Evolutionary conservation across 768 basidiomycete species (phyloP).

Genomic region (Multifurca ochricompacta): DNA sequence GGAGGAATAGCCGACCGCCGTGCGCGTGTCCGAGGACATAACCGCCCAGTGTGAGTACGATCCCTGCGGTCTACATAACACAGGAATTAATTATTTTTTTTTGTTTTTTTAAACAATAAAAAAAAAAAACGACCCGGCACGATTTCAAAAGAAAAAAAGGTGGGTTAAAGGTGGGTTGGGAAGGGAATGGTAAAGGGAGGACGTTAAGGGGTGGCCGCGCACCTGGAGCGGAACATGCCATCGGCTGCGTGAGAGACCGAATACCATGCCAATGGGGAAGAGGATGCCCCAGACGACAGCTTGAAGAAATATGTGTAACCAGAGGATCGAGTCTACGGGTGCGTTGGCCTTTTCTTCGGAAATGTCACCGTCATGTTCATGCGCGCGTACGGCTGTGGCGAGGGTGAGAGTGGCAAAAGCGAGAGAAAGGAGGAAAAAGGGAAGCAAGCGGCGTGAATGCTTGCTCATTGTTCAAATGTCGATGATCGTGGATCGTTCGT

Average conservation of each 20-base stretch:
- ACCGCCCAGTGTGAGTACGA: slow-evolving; percentile 62
- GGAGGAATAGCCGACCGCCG: slow-evolving; percentile 66
- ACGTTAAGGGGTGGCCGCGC: slow-evolving; percentile 22
- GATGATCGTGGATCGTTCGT: no score
- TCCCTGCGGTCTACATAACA: slow-evolving; percentile 59
- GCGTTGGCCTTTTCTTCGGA: slow-evolving; percentile 55
- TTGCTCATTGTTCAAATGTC: no score
- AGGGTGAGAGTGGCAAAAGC: no score
- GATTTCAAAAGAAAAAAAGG: background rate
- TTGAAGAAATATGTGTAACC: slow-evolving; percentile 79
- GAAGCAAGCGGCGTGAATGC: background rate
- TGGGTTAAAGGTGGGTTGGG: background rate
- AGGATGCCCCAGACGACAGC: slow-evolving; percentile 74
- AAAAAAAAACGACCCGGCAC: no score
- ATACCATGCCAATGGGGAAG: slow-evolving; percentile 79
- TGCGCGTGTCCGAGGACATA: slow-evolving; percentile 85
- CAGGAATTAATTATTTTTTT: no score
- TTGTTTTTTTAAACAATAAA: slow-evolving; percentile 24
- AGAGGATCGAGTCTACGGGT: slow-evolving; percentile 70
- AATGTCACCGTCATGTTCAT: slow-evolving; percentile 55
- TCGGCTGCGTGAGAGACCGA: slow-evolving; percentile 67
- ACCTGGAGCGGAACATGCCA: slow-evolving; percentile 92
- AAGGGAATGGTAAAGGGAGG: background rate
- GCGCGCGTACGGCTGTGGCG: slow-evolving; percentile 38
- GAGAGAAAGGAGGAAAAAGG: slow-evolving; percentile 1